Conservation (phyloP, 108 stramenopile genomes). For the Conticribra guillardii region DNA sequence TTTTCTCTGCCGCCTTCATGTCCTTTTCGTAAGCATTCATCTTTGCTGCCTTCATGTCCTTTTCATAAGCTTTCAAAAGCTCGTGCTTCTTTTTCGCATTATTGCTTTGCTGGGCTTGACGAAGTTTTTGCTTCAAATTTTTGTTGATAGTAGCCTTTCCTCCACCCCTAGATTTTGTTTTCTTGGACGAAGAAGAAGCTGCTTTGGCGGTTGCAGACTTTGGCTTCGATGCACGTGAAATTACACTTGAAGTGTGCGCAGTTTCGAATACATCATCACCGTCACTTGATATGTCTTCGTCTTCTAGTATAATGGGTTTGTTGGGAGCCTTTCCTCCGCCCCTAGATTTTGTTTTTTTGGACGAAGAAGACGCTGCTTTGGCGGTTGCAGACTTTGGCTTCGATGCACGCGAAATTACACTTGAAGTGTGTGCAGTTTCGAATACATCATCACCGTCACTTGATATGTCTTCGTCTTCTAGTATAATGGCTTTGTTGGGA, state of each 20-base stretch:
- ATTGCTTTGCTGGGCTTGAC: neutral
- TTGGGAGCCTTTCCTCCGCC: neutral
- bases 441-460: no score
- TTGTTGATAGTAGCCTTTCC: neutral
- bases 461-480: no score
- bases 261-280: no score
- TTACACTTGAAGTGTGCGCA: no score
- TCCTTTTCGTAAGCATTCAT: neutral
- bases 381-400: neutral
- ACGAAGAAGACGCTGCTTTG: neutral
- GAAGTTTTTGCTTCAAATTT: neutral
- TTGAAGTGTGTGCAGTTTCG: no score
- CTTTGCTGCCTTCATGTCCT: neutral
- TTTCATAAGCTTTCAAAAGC: conserved; percentile 3
- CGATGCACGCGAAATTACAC: no score
- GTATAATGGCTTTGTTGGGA: no score
- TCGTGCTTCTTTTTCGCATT: conserved; percentile 9
- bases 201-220: neutral
- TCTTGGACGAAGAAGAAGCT: neutral
- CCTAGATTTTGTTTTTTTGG: neutral
- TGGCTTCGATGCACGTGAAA: no score
- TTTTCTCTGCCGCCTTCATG: neutral
- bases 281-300: no score
- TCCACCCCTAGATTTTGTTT: neutral
- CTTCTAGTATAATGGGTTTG: no score